These are phyloP conservation scores for Stephania yunnanensis DNA, from an alignment of 164 flowering plant genomes.

Conservation along the genomic window DNA sequence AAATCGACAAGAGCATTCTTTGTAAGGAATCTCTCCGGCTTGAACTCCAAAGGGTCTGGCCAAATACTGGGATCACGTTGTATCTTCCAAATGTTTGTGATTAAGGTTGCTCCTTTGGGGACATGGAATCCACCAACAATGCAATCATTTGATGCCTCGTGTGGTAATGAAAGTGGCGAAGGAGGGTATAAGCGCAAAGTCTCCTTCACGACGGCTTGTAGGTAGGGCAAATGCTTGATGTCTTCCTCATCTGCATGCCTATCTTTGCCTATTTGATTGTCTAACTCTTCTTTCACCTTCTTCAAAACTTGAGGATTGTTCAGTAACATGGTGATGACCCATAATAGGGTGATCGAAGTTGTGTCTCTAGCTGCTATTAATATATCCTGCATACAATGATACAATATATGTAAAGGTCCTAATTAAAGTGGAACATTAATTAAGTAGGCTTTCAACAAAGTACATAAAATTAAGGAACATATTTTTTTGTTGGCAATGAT, in stretches of 20 bases:
- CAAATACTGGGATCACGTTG: neutral
- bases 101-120: neutral
- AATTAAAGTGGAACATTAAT: too few relatives aligned
- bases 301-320: neutral
- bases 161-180: neutral
- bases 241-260: neutral
- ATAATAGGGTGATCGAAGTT: neutral
- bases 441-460: too few relatives aligned
- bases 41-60: neutral
- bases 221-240: neutral
- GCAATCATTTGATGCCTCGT: neutral
- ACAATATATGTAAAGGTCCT: too few relatives aligned
- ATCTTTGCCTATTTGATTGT: neutral
- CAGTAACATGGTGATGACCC: neutral
- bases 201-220: constrained; percentile 1
- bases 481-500: too few relatives aligned
- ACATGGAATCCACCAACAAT: neutral
- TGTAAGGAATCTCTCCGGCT: neutral
- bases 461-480: too few relatives aligned
- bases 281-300: neutral
- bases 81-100: neutral
- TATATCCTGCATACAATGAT: neutral
- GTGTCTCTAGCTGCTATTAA: neutral
- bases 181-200: neutral
- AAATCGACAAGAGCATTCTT: neutral